Conservation (phyloP, 176 grass and related monocot species). For the Melocanna baccifera region DNA sequence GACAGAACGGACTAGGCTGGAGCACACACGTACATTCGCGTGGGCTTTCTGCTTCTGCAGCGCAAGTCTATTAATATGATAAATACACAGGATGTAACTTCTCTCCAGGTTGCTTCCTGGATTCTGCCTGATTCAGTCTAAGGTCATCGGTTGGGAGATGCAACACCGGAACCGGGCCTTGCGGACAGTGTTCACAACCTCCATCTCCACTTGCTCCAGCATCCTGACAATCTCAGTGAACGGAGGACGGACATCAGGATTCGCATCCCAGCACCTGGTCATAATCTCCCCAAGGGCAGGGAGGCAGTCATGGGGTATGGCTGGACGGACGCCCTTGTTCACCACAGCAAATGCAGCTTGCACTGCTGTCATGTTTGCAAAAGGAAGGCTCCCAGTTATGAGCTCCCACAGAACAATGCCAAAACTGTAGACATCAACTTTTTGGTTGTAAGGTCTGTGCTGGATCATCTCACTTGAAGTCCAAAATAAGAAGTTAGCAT, state of each 20-base stretch:
- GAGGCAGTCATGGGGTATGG: conserved; percentile 57
- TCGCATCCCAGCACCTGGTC: conserved; percentile 60
- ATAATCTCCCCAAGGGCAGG: conserved; percentile 56
- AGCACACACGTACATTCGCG: conserved; percentile 13
- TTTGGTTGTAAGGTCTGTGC: conserved; percentile 62
- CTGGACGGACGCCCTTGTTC: conserved; percentile 55
- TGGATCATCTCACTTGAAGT: conserved; percentile 60
- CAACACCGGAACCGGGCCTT: conserved; percentile 58
- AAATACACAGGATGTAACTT: conserved; percentile 44
- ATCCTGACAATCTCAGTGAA: conserved; percentile 49
- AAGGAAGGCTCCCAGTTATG: conserved; percentile 46
- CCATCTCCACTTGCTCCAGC: conserved; percentile 55
- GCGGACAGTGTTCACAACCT: conserved; percentile 44
- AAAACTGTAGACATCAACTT: conserved; percentile 67
- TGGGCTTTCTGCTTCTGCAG: conserved; percentile 35
- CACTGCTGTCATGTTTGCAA: conserved; percentile 55
- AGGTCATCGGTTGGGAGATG: conserved; percentile 48
- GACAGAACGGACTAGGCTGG: background rate
- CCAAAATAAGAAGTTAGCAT: conserved; percentile 8
- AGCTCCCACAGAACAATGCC: conserved; percentile 62
- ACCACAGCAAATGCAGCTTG: conserved; percentile 65
- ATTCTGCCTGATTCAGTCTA: conserved; percentile 39
- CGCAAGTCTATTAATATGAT: conserved; percentile 38
- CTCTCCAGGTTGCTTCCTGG: conserved; percentile 23
- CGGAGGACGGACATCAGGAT: conserved; percentile 41